phyloP scores from a whole-genome alignment of 2,329 filamentous ascomycete species.

The Purpureocillium lavendulum region DNA sequence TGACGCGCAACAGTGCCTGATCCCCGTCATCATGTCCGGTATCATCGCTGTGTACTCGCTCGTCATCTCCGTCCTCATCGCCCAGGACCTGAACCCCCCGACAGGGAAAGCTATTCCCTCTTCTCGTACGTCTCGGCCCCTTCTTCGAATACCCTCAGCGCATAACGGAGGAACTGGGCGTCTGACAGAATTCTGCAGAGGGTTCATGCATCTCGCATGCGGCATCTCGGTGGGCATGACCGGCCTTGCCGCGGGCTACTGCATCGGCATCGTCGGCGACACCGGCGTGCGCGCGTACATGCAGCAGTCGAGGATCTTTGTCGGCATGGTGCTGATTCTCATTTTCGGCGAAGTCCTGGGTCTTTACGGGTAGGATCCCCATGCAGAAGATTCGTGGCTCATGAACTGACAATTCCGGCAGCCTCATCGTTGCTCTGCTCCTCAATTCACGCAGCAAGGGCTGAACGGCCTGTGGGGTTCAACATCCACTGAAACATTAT shows the following conservation, averaged over 20 bases:
- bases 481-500: background rate
- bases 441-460: constrained; percentile 79
- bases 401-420: constrained; percentile 23
- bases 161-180: background rate
- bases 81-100: constrained; percentile 75
- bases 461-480: constrained; percentile 19
- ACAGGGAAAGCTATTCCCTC: constrained; percentile 62
- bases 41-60: constrained; percentile 98
- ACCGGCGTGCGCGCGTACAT: constrained; percentile 91
- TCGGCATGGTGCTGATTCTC: constrained; percentile 96
- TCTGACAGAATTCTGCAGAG: constrained; percentile 37
- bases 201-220: constrained; percentile 88
- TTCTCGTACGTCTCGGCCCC: constrained; percentile 57
- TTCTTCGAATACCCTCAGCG: background rate
- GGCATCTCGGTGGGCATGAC: constrained; percentile 88
- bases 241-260: constrained; percentile 89
- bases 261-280: constrained; percentile 93
- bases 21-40: constrained; percentile 95
- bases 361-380: constrained; percentile 69
- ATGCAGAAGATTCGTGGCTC: constrained; percentile 19
- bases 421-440: constrained; percentile 86
- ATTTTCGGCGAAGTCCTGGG: constrained; percentile 98
- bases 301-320: constrained; percentile 91
- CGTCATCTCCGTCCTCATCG: constrained; percentile 93
- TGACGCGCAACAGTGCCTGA: constrained; percentile 52